phyloP scores from a whole-genome alignment of 805 yeast species.

The Candida insectalens region DNA sequence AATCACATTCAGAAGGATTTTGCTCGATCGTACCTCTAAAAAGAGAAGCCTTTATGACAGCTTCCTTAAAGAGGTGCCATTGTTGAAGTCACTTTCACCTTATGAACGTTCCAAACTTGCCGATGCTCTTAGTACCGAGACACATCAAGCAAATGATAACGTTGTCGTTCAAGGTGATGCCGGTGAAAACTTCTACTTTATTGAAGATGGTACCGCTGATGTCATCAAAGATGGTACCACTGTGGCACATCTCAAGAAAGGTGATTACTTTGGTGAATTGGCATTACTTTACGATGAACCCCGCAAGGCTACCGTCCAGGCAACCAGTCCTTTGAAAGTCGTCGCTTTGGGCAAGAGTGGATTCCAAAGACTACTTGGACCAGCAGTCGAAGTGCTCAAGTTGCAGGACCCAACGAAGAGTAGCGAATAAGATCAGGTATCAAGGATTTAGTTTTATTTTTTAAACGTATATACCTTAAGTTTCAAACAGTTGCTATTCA shows the following conservation, averaged over 20 bases:
- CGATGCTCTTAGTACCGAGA: conserved; percentile 81
- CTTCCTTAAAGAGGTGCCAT: conserved; percentile 78
- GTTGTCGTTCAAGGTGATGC: conserved; percentile 82
- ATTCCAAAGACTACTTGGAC: conserved; percentile 88
- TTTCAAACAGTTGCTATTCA: too few relatives aligned
- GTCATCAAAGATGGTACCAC: conserved; percentile 51
- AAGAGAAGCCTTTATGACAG: conserved; percentile 87
- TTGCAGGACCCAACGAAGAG: conserved; percentile 69
- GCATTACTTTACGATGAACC: conserved; percentile 88
- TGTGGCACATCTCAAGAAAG: conserved; percentile 53
- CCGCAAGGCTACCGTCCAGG: conserved; percentile 87
- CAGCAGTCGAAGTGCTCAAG: conserved; percentile 82
- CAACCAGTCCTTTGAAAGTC: conserved; percentile 65
- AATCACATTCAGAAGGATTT: conserved; percentile 81
- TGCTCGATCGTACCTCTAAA: conserved; percentile 82
- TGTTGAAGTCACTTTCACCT: conserved; percentile 58
- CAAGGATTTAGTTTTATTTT: background rate
- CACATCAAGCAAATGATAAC: conserved; percentile 57
- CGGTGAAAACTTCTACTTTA: conserved; percentile 66
- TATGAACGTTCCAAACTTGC: conserved; percentile 89
- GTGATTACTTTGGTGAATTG: conserved; percentile 95
- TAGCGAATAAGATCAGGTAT: too few relatives aligned
- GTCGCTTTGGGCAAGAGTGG: conserved; percentile 92
- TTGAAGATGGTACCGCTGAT: conserved; percentile 75
- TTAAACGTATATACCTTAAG: too few relatives aligned